Evolutionary conservation across 2,329 filamentous ascomycete species (phyloP).

Genomic region (Exophiala aquamarina): DNA sequence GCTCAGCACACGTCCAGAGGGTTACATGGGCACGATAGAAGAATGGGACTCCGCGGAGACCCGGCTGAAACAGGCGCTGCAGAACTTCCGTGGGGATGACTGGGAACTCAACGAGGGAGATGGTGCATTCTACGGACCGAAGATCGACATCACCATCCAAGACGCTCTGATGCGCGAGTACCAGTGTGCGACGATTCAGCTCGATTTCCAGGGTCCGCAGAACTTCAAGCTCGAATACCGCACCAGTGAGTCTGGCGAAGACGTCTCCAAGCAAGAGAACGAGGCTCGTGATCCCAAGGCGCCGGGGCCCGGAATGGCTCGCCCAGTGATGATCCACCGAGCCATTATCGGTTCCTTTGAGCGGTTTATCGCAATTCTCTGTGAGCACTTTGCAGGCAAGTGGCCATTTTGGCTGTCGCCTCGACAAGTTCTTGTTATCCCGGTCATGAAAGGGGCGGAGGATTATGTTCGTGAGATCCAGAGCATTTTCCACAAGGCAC

Average conservation of each 20-base stretch:
- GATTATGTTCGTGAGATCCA: slow-evolving; percentile 51
- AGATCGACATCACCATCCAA: slow-evolving; percentile 94
- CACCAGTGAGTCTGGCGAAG: slow-evolving; percentile 64
- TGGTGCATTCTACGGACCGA: slow-evolving; percentile 96
- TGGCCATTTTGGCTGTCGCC: slow-evolving; percentile 56
- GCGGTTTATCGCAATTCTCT: slow-evolving; percentile 52
- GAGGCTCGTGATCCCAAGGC: slow-evolving; percentile 35
- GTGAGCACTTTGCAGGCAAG: slow-evolving; percentile 52
- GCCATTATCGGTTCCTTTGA: slow-evolving; percentile 53
- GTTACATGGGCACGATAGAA: slow-evolving; percentile 80
- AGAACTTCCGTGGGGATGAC: slow-evolving; percentile 70
- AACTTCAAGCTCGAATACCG: slow-evolving; percentile 88
- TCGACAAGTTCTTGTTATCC: slow-evolving; percentile 50
- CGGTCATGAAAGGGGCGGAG: slow-evolving; percentile 50
- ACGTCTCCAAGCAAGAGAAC: slow-evolving; percentile 28
- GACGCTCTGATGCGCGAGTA: slow-evolving; percentile 82
- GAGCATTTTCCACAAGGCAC: slow-evolving; percentile 43
- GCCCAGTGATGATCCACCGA: slow-evolving; percentile 53
- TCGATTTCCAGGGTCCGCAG: slow-evolving; percentile 81
- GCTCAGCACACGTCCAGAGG: slow-evolving; percentile 86
- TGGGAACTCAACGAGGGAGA: slow-evolving; percentile 96
- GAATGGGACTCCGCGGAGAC: slow-evolving; percentile 88
- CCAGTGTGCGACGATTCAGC: slow-evolving; percentile 91
- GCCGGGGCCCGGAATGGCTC: slow-evolving; percentile 43
- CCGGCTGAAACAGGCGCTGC: slow-evolving; percentile 74